These are phyloP conservation scores for Casuarina glauca DNA, from an alignment of 306 rosid genomes.

Conservation along the genomic window DNA sequence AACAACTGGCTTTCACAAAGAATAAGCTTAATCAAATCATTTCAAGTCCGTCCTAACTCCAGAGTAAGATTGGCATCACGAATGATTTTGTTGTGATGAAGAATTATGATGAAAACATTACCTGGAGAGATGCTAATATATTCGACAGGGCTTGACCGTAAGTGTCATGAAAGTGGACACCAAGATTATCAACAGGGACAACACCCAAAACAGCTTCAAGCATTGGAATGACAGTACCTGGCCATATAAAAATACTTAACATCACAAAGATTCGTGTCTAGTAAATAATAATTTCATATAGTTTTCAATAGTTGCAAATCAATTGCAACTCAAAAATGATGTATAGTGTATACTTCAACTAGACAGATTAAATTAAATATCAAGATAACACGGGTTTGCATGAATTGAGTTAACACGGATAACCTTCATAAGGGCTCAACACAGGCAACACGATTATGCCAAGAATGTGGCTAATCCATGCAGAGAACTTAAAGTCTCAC, in stretches of 20 bases:
- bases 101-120: conserved; percentile 15
- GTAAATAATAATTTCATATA: conserved; percentile 1
- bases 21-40: conserved; percentile 12
- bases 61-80: neutral
- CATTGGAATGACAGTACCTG: conserved; percentile 83
- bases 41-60: conserved; percentile 3
- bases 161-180: conserved; percentile 94
- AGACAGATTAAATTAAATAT: neutral
- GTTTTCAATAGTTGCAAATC: conserved; percentile 6
- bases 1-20: too few species aligned
- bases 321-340: neutral
- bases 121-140: conserved; percentile 81
- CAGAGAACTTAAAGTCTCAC: too few species aligned
- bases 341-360: too few species aligned
- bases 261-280: conserved; percentile 2
- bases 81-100: neutral
- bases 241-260: conserved; percentile 10
- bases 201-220: conserved; percentile 79
- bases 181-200: conserved; percentile 65
- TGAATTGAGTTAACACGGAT: neutral
- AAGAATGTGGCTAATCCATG: too few species aligned
- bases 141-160: conserved; percentile 98
- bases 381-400: neutral
- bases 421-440: too few species aligned
- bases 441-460: too few species aligned